A percentile compares a stretch with the other conserved stretches of the same genome.
Conservation (phyloP, 1,284 basidiomycete genomes). For the Pholiota adiposa region DNA sequence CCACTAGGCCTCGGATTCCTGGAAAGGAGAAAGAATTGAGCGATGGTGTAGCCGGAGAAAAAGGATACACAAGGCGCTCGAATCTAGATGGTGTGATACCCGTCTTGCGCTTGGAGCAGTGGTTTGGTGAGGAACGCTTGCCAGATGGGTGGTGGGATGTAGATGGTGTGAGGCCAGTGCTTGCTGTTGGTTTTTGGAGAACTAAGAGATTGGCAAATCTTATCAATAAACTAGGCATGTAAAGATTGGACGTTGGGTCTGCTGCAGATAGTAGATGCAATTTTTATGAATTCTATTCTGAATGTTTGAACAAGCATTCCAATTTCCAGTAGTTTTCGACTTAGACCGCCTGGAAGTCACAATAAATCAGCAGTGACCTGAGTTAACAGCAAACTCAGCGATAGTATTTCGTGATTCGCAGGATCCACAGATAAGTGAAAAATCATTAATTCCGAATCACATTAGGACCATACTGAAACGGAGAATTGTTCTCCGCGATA, state of each 20-base stretch:
- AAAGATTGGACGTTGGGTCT: not conserved
- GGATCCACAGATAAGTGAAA: too few relatives aligned
- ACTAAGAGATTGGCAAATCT: slow-evolving; percentile 24
- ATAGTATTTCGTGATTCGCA: too few relatives aligned
- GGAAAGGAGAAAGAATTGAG: not conserved
- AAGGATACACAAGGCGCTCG: too few relatives aligned
- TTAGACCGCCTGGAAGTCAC: not conserved
- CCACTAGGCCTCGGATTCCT: not conserved
- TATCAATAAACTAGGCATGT: slow-evolving; percentile 19
- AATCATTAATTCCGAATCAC: too few relatives aligned
- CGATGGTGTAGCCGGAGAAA: too few relatives aligned
- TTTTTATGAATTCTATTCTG: not conserved
- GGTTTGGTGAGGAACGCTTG: slow-evolving; percentile 56
- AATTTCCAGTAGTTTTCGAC: not conserved
- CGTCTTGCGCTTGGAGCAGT: slow-evolving; percentile 40
- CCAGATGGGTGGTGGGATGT: slow-evolving; percentile 52
- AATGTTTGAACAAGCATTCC: not conserved
- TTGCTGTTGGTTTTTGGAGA: slow-evolving; percentile 27
- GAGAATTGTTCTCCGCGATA: too few relatives aligned
- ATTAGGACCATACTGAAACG: too few relatives aligned
- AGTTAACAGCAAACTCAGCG: too few relatives aligned
- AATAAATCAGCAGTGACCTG: too few relatives aligned
- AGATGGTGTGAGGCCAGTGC: slow-evolving; percentile 27
- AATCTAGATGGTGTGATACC: slow-evolving; percentile 37
- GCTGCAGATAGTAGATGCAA: not conserved